These are phyloP conservation scores for Hypoxylon fuscum DNA, from an alignment of 495 filamentous ascomycete species.

Conservation along the genomic window DNA sequence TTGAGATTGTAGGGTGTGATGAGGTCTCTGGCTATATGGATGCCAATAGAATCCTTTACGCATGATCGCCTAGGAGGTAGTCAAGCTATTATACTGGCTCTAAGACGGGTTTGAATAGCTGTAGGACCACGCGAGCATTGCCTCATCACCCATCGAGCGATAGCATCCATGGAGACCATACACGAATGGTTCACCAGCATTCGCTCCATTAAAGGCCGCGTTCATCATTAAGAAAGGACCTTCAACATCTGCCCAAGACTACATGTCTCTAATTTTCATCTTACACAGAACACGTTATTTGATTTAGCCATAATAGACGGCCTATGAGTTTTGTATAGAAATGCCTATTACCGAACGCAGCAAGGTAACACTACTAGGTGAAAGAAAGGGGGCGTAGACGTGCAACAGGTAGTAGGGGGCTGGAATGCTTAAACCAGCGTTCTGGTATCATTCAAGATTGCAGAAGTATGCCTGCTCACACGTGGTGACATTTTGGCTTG, in stretches of 20 bases:
- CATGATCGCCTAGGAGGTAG: no score
- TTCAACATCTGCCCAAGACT: no score
- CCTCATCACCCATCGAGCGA: no score
- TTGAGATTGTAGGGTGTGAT: slow-evolving; percentile 25
- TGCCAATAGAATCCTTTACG: neutral
- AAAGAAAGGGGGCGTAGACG: slow-evolving; percentile 1
- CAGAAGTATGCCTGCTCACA: slow-evolving; percentile 25
- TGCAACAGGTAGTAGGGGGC: slow-evolving; percentile 7
- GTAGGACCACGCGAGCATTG: no score
- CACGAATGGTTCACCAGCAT: no score
- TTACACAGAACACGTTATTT: neutral
- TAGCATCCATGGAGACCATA: no score
- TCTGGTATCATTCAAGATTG: slow-evolving; percentile 1
- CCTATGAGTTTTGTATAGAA: neutral
- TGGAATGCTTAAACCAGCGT: slow-evolving; percentile 3
- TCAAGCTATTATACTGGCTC: no score
- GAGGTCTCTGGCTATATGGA: neutral
- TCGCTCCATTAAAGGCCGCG: no score
- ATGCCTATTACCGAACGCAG: neutral
- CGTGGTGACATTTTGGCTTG: slow-evolving; percentile 14
- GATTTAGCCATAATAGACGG: neutral
- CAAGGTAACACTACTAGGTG: slow-evolving; percentile 4
- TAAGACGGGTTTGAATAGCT: no score
- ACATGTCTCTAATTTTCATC: no score
- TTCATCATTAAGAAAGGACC: no score